phyloP scores from a whole-genome alignment of 805 yeast species.

The Cyberlindnera misumaiensis region DNA sequence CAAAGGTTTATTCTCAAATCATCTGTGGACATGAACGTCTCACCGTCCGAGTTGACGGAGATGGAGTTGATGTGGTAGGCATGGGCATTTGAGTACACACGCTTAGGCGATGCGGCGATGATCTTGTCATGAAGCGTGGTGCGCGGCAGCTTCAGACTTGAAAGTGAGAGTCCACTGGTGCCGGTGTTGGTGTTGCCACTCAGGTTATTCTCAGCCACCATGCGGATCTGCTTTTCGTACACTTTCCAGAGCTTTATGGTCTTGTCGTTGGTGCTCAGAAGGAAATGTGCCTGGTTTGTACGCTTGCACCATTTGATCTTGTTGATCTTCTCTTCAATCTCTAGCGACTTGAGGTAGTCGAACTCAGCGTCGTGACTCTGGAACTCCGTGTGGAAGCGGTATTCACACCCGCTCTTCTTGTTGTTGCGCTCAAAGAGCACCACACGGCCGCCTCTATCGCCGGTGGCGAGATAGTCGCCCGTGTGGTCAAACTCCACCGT shows the following conservation, averaged over 20 bases:
- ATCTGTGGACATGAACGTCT: conserved; percentile 87
- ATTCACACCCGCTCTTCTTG: conserved; percentile 73
- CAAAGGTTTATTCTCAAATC: conserved; percentile 93
- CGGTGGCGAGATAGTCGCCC: conserved; percentile 95
- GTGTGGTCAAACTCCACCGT: conserved; percentile 94
- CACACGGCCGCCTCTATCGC: conserved; percentile 97
- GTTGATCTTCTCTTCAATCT: conserved; percentile 96
- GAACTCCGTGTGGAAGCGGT: conserved; percentile 92
- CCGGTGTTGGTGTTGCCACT: conserved; percentile 31
- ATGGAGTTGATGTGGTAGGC: conserved; percentile 97
- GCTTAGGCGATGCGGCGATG: conserved; percentile 90
- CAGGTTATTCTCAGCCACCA: conserved; percentile 87
- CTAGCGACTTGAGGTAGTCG: conserved; percentile 90
- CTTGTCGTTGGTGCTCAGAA: conserved; percentile 91
- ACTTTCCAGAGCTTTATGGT: conserved; percentile 98
- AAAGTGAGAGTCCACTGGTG: conserved; percentile 23
- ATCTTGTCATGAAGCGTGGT: conserved; percentile 91
- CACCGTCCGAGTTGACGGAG: conserved; percentile 91
- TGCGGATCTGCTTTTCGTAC: conserved; percentile 82
- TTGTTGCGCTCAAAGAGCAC: conserved; percentile 90
- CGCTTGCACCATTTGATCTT: conserved; percentile 94
- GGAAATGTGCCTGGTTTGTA: conserved; percentile 82
- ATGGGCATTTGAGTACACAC: conserved; percentile 90
- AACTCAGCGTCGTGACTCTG: conserved; percentile 98
- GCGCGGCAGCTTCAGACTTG: conserved; percentile 70